Evolutionary conservation across 805 yeast genomes (phyloP).

Genomic region (Sugiyamaella smithiae): DNA sequence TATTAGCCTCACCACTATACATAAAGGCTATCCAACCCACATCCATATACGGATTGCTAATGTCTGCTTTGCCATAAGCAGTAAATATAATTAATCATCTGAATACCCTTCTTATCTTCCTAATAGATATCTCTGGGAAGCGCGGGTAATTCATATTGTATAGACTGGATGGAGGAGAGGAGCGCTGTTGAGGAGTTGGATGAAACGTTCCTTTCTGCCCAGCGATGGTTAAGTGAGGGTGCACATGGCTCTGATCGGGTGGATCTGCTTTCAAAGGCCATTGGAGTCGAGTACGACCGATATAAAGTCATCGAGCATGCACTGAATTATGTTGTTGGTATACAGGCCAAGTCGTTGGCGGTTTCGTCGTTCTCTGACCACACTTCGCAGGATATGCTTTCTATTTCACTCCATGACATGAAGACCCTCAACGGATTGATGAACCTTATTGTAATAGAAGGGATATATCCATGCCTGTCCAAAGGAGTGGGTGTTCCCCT

Average conservation of each 20-base stretch:
- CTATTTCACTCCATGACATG: conserved; percentile 84
- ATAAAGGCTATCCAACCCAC: no score
- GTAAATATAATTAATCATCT: no score
- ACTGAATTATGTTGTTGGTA: background rate
- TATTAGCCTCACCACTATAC: conserved; percentile 3
- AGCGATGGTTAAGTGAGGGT: conserved; percentile 19
- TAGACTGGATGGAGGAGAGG: background rate
- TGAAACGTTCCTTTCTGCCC: conserved; percentile 13
- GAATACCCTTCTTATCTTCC: no score
- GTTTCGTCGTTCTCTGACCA: background rate
- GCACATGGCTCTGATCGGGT: background rate
- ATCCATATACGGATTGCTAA: no score
- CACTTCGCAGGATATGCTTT: conserved; percentile 24
- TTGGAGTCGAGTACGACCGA: background rate
- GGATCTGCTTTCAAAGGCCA: background rate
- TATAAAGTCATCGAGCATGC: background rate
- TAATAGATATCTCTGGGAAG: no score
- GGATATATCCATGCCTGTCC: conserved; percentile 64
- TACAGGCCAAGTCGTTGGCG: background rate
- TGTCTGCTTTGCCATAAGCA: no score
- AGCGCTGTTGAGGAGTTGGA: conserved; percentile 5
- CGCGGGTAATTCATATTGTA: no score
- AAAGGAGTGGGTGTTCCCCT: conserved; percentile 60
- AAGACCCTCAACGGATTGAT: conserved; percentile 64
- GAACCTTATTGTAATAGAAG: conserved; percentile 63